Conservation (phyloP, 441 rosid species). For the Dalechampia spathulata region DNA sequence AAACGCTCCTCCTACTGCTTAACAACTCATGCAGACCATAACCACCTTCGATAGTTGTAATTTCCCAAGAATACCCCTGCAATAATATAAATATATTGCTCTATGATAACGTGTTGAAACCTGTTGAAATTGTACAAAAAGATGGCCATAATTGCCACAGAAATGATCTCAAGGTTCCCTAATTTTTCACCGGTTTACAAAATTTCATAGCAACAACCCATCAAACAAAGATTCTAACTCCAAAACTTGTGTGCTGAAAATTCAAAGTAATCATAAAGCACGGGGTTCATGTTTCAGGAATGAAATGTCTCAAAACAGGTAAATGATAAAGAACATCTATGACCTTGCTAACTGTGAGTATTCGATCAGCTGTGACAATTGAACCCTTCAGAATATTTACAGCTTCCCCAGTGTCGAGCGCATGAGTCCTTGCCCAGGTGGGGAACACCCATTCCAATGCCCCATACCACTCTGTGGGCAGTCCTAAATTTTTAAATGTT, state of each 20-base stretch:
- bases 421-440: conserved; percentile 95
- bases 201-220: conserved; percentile 7
- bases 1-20: conserved; percentile 60
- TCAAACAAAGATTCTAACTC: conserved; percentile 9
- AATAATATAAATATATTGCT: conserved; percentile 2
- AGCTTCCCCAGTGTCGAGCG: conserved; percentile 98
- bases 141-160: neutral
- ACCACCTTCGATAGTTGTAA: conserved; percentile 92
- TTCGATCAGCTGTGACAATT: conserved; percentile 81
- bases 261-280: neutral
- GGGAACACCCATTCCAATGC: conserved; percentile 96
- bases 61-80: conserved; percentile 97
- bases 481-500: conserved; percentile 61
- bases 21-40: conserved; percentile 78
- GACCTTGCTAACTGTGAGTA: conserved; percentile 94
- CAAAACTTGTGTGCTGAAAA: neutral
- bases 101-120: neutral
- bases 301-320: conserved; percentile 5
- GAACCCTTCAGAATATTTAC: conserved; percentile 95
- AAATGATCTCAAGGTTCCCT: neutral
- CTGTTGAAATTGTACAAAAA: neutral
- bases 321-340: conserved; percentile 8
- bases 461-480: conserved; percentile 84
- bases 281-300: conserved; percentile 1
- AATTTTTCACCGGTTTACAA: neutral